These are phyloP conservation scores for Candida rishiriensis DNA, from an alignment of 805 yeast genomes.

Conservation along the genomic window DNA sequence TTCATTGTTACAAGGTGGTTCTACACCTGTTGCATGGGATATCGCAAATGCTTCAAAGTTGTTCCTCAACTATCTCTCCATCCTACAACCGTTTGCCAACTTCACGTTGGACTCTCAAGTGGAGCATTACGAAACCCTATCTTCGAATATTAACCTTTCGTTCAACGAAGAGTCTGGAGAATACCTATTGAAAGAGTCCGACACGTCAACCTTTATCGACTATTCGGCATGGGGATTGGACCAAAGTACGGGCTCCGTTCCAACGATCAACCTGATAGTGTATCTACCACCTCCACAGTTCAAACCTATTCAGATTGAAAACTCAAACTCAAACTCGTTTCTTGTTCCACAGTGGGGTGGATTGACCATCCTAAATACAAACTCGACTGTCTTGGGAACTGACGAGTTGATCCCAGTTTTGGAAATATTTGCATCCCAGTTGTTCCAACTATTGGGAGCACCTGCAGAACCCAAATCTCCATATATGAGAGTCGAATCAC, in stretches of 20 bases:
- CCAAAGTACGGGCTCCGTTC: conserved; percentile 46
- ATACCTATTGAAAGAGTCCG: conserved; percentile 38
- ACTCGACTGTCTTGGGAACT: conserved; percentile 29
- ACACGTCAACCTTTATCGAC: conserved; percentile 74
- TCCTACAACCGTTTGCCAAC: conserved; percentile 54
- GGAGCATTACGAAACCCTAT: conserved; percentile 56
- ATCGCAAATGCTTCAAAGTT: conserved; percentile 48
- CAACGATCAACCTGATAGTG: conserved; percentile 64
- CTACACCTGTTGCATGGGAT: conserved; percentile 69
- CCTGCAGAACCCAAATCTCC: conserved; percentile 56
- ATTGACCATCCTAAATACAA: conserved; percentile 45
- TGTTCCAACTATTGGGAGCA: conserved; percentile 69
- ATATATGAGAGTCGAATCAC: conserved; percentile 57
- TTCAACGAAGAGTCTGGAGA: conserved; percentile 23
- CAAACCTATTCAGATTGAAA: conserved; percentile 46
- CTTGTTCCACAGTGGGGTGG: conserved; percentile 93
- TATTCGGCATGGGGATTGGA: conserved; percentile 77
- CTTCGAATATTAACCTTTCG: conserved; percentile 23
- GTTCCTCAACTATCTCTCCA: conserved; percentile 52
- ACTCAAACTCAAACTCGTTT: conserved; percentile 51
- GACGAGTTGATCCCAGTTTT: conserved; percentile 52
- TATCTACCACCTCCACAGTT: conserved; percentile 53
- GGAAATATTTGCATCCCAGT: conserved; percentile 69
- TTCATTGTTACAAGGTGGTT: conserved; percentile 68
- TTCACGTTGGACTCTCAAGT: conserved; percentile 78